phyloP scores from a whole-genome alignment of 2,329 filamentous ascomycete genomes.

The Claviceps humidiphila region DNA sequence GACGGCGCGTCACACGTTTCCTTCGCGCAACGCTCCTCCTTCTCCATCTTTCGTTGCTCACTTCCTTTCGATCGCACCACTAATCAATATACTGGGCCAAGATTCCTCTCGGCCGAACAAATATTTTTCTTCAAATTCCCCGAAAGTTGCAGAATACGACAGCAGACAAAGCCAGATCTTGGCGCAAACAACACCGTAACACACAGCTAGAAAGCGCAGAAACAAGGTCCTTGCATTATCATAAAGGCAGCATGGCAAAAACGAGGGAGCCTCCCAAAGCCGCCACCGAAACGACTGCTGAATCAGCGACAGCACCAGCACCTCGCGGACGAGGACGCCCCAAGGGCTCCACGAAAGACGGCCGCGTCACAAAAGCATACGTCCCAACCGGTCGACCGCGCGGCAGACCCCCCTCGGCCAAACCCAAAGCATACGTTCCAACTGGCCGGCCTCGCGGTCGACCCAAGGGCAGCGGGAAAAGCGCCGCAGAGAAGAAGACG shows the following conservation, averaged over 20 bases:
- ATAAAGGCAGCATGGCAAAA: constrained; percentile 1
- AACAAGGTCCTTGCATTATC: not conserved
- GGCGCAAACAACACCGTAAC: too few relatives aligned
- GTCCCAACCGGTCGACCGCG: constrained; percentile 26
- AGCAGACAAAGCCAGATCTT: too few relatives aligned
- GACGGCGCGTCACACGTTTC: not conserved
- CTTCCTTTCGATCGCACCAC: too few relatives aligned
- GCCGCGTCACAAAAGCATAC: constrained; percentile 20
- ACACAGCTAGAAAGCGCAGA: not conserved
- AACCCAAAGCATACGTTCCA: constrained; percentile 17
- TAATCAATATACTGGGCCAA: too few relatives aligned
- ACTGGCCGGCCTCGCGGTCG: constrained; percentile 35
- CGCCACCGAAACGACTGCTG: not conserved
- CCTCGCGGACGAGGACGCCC: constrained; percentile 3
- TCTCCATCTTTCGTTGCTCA: not conserved
- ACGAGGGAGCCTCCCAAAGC: constrained; percentile 1
- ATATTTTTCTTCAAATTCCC: too few relatives aligned
- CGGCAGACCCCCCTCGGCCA: constrained; percentile 28
- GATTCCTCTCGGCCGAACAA: too few relatives aligned
- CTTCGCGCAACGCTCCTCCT: not conserved
- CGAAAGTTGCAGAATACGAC: too few relatives aligned
- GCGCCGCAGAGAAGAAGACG: constrained; percentile 9
- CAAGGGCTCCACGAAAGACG: not conserved
- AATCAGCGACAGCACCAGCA: not conserved
- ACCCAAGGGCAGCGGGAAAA: constrained; percentile 28